Evolutionary conservation across 2,329 filamentous ascomycete genomes (phyloP), one percentile per base, ranked within the genome.

Genomic region (Talaromyces sp.): DNA sequence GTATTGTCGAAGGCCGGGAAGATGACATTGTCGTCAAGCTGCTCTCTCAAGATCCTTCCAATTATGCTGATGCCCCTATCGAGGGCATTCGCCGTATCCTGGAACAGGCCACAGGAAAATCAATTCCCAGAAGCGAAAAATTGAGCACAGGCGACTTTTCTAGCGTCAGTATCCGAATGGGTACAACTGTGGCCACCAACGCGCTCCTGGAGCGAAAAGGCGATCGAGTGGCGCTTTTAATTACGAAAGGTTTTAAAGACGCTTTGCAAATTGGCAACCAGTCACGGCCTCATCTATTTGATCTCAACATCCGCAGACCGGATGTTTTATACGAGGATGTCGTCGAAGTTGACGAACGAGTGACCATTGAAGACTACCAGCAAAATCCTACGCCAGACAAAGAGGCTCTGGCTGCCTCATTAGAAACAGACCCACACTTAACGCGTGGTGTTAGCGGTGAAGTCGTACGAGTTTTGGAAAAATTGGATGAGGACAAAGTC

Each of bases 121-220:
- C 65, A 13, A 62, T 69, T 35, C 67, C 70, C 2, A 66, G 70
- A 14, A 62, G 64, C 24, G 54, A 58, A 16, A 66, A 66, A 56
- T 39, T 71, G 16, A 57, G 60, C 47, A 65, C 68, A 56, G 33
- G 43, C 39, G 62, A 64, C 35, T 64, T 64, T n/a, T 64, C 50
- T 27, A 37, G 60, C 68, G 33, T 69, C 60, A 39, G 67, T 62
- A 13, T 96, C 74, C 89, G 92, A 63, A 96, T 96, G 92, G 92
- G 92, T 54, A 96, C 92, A 2, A 96, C 92, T 0, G 92, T 96
- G 11, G 92, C 92, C 9, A 96, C 92, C 0, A 96, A 96, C 74
- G 92, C 92, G 0, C 78, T 96, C 64, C 83, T 96, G 1, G 92
- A 96, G 76, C 83, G 92, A 66, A 96, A 95, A 75, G 92, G 92